phyloP scores from a whole-genome alignment of 495 filamentous ascomycete species.

The Neurospora terricola region DNA sequence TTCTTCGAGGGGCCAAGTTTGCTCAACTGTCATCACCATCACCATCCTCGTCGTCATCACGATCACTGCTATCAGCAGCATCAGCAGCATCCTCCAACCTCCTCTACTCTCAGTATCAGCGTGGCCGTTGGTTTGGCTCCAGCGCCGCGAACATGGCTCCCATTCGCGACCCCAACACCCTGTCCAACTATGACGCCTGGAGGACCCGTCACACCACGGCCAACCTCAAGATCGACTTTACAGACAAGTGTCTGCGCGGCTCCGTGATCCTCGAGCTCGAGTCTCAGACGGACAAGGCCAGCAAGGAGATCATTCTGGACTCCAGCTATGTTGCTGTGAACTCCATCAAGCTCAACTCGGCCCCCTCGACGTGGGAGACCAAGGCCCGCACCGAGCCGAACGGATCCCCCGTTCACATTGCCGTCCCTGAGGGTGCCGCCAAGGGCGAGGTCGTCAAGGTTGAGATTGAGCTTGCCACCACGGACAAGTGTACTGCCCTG shows the following conservation, averaged over 20 bases:
- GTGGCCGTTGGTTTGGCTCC: conserved; percentile 15
- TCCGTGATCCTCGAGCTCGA: conserved; percentile 65
- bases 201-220: conserved; percentile 69
- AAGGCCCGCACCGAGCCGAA: conserved; percentile 60
- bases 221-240: conserved; percentile 73
- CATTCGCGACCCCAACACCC: conserved; percentile 77
- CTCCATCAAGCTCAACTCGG: conserved; percentile 50
- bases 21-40: conserved; percentile 13
- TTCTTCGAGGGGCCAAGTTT: conserved; percentile 14
- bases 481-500: conserved; percentile 76
- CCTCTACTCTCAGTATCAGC: conserved; percentile 4
- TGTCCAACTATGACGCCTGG: conserved; percentile 85
- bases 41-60: conserved; percentile 5
- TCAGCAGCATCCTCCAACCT: conserved; percentile 8
- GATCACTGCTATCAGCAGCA: conserved; percentile 1
- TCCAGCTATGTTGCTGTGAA: conserved; percentile 68
- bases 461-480: conserved; percentile 54
- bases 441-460: conserved; percentile 55
- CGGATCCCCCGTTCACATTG: conserved; percentile 70
- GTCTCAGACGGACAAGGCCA: conserved; percentile 56
- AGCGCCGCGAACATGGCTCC: conserved; percentile 40
- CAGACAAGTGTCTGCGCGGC: conserved; percentile 60
- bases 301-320: conserved; percentile 73
- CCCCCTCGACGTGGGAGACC: conserved; percentile 54
- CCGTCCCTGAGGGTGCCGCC: conserved; percentile 50